Base-by-base conservation (phyloP, 1,139 yeast species). In the Yamadazyma sp. region DNA sequence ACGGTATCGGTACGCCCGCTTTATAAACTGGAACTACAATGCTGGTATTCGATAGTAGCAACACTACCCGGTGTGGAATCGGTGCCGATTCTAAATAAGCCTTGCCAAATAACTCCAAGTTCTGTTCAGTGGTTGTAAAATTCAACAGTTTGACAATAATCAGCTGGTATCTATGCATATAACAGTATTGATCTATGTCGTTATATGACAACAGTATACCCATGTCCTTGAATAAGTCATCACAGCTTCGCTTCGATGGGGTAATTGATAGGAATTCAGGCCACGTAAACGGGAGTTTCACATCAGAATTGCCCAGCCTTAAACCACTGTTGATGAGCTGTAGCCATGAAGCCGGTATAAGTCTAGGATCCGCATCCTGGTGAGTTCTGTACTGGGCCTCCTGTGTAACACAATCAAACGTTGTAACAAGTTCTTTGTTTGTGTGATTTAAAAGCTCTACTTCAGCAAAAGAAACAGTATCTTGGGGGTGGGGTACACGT, bases 281-380 rank as follows among this genome's bases (percentile, higher is more conserved):
- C 40, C 40, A 37, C 14, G 27, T 18, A 30, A 37, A 33, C 7
- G 40, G 40, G 5, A 37, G 16, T 20, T 16, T n/a, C 24, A 29
- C 13, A 27, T 27, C 20, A 4, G 12, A 13, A 9, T 15, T 5
- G 3, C 12, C 20, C 29, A 11, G 7, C n/a, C 12, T 12, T 12
- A 27, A 15, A 11, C 20, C 12, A 8, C 20, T 3, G 20, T 9
- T 27, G 11, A 29, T 29, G 4, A 12, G 5, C 5, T 29, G 23
- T 4, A 29, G 3, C 32, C 32, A 29, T 12, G 16, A 7, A 18
- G 13, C 32, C 5, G 23, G 23, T 11, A 29, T 24, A 3, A 3
- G 10, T 3, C 32, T 9, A n/a, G 32, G 32, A 15, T 27, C 29
- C 7, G 3, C 4, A 26, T 14, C 16, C 12, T 7, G 5, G 10